Conservation (phyloP, 179 eudicot genomes). For the Camellia oleifera region DNA sequence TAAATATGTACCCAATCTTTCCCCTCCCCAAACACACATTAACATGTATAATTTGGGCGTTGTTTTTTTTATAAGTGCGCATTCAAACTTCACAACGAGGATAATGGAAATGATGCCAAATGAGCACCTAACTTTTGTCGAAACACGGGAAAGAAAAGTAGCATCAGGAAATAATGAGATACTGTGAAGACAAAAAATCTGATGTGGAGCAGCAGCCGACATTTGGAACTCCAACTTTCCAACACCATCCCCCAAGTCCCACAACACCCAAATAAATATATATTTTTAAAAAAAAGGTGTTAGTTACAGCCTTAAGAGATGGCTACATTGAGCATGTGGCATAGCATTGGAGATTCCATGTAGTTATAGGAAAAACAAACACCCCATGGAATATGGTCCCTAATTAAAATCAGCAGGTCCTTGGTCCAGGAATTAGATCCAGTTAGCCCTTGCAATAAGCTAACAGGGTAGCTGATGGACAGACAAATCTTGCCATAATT, state of each 20-base stretch:
- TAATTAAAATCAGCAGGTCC: neutral
- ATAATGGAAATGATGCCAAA: too few species aligned
- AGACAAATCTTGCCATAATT: neutral
- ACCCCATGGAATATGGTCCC: neutral
- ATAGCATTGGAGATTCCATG: neutral
- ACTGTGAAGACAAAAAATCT: neutral
- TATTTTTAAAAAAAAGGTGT: neutral
- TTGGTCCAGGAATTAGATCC: slow-evolving; percentile 11
- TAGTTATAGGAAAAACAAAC: neutral
- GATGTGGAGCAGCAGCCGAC: neutral
- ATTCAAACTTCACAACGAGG: too few species aligned
- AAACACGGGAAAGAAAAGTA: neutral
- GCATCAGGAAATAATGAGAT: neutral
- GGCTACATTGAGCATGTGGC: neutral
- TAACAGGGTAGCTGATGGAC: neutral
- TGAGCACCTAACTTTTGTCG: neutral
- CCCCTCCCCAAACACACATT: too few species aligned
- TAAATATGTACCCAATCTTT: too few species aligned
- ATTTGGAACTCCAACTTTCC: slow-evolving; percentile 2
- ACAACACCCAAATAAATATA: neutral
- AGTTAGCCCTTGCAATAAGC: neutral
- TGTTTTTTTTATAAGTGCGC: too few species aligned
- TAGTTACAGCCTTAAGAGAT: neutral
- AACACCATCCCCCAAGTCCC: neutral
- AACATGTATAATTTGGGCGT: too few species aligned